Conservation (phyloP, 2,329 filamentous ascomycete genomes). For the Stachybotrys chlorohalonatus region DNA sequence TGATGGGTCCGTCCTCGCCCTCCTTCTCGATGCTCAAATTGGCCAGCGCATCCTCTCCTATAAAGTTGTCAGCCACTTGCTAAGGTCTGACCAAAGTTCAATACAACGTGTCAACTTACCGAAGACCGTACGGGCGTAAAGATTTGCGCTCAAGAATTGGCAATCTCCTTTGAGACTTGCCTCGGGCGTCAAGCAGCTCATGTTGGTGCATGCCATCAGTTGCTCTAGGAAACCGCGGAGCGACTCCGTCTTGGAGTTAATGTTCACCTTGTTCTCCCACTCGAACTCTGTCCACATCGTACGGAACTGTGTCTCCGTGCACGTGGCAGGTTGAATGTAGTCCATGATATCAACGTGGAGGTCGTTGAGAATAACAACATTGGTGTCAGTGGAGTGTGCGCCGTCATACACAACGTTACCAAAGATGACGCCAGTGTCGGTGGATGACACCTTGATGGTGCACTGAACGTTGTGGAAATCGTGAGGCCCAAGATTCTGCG, state of each 20-base stretch:
- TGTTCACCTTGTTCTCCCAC: conserved; percentile 99
- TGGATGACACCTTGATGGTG: conserved; percentile 97
- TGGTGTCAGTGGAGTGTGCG: conserved; percentile 81
- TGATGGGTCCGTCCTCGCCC: conserved; percentile 88
- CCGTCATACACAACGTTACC: conserved; percentile 98
- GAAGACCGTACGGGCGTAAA: conserved; percentile 95
- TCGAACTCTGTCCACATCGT: conserved; percentile 99
- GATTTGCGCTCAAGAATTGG: conserved; percentile 92
- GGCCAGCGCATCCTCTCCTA: conserved; percentile 95
- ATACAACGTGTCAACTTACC: conserved; percentile 53
- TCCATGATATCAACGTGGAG: conserved; percentile 99
- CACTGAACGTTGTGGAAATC: conserved; percentile 98
- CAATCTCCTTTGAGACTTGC: conserved; percentile 95
- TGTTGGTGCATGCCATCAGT: conserved; percentile 96
- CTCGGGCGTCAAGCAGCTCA: conserved; percentile 95
- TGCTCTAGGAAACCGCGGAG: conserved; percentile 87
- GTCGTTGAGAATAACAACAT: conserved; percentile 96
- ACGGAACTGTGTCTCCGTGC: conserved; percentile 95
- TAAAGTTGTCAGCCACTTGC: conserved; percentile 11
- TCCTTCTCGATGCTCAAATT: conserved; percentile 98
- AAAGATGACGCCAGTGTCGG: conserved; percentile 96
- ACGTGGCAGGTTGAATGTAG: conserved; percentile 95
- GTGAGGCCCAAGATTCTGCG: conserved; percentile 88
- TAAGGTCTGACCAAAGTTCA: neutral
- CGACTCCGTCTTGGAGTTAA: conserved; percentile 92